Evolutionary conservation across 2,329 filamentous ascomycete genomes (phyloP).

Genomic region (Alternaria longipes): DNA sequence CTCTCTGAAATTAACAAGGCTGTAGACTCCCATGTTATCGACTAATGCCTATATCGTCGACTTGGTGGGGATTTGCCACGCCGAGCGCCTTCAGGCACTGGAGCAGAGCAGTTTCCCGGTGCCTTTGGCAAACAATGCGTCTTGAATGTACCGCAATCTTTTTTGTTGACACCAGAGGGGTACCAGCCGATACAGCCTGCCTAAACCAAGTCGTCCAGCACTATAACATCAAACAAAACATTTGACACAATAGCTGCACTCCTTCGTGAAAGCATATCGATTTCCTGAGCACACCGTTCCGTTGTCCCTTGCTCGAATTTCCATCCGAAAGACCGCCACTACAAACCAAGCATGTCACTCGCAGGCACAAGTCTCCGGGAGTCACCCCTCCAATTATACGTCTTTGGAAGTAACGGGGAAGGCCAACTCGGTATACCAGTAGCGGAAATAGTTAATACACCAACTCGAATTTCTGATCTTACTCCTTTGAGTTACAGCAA

Average conservation of each 20-base stretch:
- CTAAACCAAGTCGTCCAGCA: not conserved
- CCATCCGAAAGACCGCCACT: not conserved
- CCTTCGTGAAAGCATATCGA: not conserved
- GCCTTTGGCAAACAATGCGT: not conserved
- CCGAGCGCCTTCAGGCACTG: not conserved
- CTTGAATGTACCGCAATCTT: not conserved
- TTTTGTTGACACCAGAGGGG: not conserved
- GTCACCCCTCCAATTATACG: slow-evolving; percentile 44
- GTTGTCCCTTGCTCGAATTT: not conserved
- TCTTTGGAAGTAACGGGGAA: slow-evolving; percentile 63
- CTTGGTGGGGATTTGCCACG: not conserved
- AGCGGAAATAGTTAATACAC: slow-evolving; percentile 50
- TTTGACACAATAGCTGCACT: too few relatives aligned
- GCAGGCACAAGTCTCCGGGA: too few relatives aligned
- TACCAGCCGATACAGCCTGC: not conserved
- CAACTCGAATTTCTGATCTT: slow-evolving; percentile 19
- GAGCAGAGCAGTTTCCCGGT: not conserved
- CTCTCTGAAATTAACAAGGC: not conserved
- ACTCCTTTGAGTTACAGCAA: not conserved
- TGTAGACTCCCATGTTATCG: not conserved
- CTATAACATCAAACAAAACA: not conserved
- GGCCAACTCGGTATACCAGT: slow-evolving; percentile 61
- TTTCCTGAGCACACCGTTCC: not conserved
- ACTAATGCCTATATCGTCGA: not conserved
- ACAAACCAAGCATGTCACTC: not conserved